Evolutionary conservation across 192 early-diverging fungal genomes (phyloP).

Genomic region (Coemansia sp.): DNA sequence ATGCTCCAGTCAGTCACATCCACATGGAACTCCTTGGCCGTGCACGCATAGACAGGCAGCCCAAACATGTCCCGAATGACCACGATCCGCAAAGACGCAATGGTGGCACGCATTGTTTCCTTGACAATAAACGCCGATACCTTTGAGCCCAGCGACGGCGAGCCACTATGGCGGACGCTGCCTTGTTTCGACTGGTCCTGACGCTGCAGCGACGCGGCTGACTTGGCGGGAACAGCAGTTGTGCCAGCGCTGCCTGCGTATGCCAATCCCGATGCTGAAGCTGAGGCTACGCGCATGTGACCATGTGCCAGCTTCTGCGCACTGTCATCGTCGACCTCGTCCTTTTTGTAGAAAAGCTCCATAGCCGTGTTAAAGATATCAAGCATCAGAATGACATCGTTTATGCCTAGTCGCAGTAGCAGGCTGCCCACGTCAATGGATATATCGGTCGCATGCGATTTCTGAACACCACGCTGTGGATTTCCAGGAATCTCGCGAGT

Average conservation of each 20-base stretch:
- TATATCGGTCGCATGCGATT: constrained; percentile 63
- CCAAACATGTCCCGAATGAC: constrained; percentile 95
- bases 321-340: background rate
- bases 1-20: constrained; percentile 85
- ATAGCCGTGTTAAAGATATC: constrained; percentile 78
- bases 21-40: constrained; percentile 76
- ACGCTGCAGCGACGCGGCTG: constrained; percentile 3
- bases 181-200: constrained; percentile 5
- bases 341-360: constrained; percentile 59
- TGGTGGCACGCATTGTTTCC: constrained; percentile 48
- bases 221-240: background rate
- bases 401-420: constrained; percentile 82
- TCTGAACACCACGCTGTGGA: constrained; percentile 10
- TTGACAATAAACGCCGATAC: constrained; percentile 32
- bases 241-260: too few relatives aligned
- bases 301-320: background rate
- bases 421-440: constrained; percentile 76
- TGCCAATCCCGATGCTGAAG: background rate
- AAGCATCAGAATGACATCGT: constrained; percentile 79
- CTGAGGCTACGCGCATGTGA: background rate
- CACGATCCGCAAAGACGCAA: constrained; percentile 60
- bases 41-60: constrained; percentile 87
- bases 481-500: constrained; percentile 63
- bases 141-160: background rate
- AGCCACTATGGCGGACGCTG: constrained; percentile 4